Conservation (phyloP, 2,329 filamentous ascomycete species). For the Claviceps paspali region DNA sequence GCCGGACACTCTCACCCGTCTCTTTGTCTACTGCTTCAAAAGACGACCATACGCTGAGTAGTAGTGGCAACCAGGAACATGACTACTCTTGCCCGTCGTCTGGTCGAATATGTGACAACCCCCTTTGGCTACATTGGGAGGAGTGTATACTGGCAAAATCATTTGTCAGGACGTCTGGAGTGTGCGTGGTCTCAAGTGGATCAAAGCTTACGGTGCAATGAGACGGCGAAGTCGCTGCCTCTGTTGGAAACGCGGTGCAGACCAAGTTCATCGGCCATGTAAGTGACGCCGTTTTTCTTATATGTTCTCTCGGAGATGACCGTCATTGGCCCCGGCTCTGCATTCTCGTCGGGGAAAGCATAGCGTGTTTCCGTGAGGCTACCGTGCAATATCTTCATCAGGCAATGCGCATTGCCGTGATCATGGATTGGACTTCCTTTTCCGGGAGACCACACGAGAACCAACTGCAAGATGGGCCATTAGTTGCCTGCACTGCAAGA, state of each 20-base stretch:
- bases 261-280: slow-evolving; percentile 84
- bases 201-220: slow-evolving; percentile 51
- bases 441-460: slow-evolving; percentile 79
- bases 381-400: slow-evolving; percentile 81
- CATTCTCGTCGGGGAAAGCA: slow-evolving; percentile 43
- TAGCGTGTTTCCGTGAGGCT: slow-evolving; percentile 70
- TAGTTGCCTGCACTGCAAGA: neutral
- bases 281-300: slow-evolving; percentile 59
- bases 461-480: slow-evolving; percentile 37
- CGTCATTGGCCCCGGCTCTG: slow-evolving; percentile 39
- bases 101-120: slow-evolving; percentile 75
- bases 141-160: slow-evolving; percentile 52
- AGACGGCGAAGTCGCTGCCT: slow-evolving; percentile 63
- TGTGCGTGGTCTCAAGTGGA: slow-evolving; percentile 1
- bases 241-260: slow-evolving; percentile 72
- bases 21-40: slow-evolving; percentile 21
- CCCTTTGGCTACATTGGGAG: slow-evolving; percentile 70
- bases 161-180: slow-evolving; percentile 17
- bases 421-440: slow-evolving; percentile 79
- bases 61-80: slow-evolving; percentile 56
- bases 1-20: neutral
- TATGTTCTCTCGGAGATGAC: slow-evolving; percentile 55
- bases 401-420: slow-evolving; percentile 74
- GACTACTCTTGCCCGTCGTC: slow-evolving; percentile 56
- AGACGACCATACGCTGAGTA: slow-evolving; percentile 48